Evolutionary conservation across 2,329 filamentous ascomycete genomes (phyloP), one percentile per base, ranked within the genome.

Genomic region (Huntiella bhutanensis): DNA sequence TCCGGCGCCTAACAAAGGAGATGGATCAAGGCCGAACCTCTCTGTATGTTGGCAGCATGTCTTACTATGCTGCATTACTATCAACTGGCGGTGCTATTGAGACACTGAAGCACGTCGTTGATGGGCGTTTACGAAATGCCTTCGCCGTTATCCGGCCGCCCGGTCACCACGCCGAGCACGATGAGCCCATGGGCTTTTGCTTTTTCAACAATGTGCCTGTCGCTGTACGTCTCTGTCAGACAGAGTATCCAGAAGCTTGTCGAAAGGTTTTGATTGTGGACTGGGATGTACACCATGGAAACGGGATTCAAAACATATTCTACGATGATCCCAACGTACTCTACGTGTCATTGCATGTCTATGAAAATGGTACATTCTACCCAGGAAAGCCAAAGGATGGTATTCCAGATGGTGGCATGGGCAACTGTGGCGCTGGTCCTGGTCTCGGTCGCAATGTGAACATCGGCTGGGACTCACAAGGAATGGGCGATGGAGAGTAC

Each of bases 181-280:
- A 91, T 55, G 69, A 77, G 33, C 75, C 88, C 1, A 91, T 94
- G 71, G 91, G 91, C 0, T 98, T 98, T 58, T 98, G 91, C 59
- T 74, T 96, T 49, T 96, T 96, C 65, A 95, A 98, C 64, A 98
- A 98, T 56, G 91, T 96, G 3, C 86, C 84, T 15, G 82, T 98
- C 49, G 88, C 87, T 1, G 80, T 86, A n/a, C 80, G 76, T 50
- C 82, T 87, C 10, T 95, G 87, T 58, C 86, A 94, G 58, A 66
- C 71, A 45, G 77, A 86, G 50, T 91, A 82, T 54, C 82, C 82
- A 1, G 75, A 88, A 3, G 65, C 65, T 6, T 95, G 88, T 57
- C 77, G 85, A 47, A 96, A 93, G 61, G 75, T 98, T 15, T 63
- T 98, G 47, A 91, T 98, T 53, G 67, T 98, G 5, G 91, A 98